Evolutionary conservation across 2,329 filamentous ascomycete species (phyloP), one percentile per base, ranked within the genome.

Genomic region (Fusarium scirpi): DNA sequence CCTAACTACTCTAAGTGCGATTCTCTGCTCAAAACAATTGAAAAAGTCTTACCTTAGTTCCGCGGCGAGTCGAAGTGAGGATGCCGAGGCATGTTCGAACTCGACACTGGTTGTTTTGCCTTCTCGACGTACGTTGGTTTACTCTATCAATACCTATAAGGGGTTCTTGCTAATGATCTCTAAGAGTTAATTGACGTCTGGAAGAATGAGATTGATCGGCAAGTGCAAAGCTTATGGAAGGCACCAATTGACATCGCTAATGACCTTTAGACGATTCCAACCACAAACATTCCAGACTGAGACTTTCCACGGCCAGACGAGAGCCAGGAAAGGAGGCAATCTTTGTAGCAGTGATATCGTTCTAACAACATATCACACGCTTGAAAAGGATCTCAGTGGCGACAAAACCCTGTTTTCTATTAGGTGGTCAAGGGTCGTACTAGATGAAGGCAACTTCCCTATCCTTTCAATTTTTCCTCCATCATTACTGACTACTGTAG

Each of bases 141-240:
- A 24, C 5, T 22, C 5, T 5, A 22, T 22, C 22, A 22, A 22
- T 22, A 5, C 4, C 22, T 22, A 22, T 22, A 5, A 22, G 22
- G 22, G 22, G 5, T 22, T 24, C 5, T 24, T 24, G 24, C 24
- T 24, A 24, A 24, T 24, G 5, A 24, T 6, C 6, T 12, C 0
- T 4, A 30, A 65, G 62, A 67, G 51, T 13, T 67, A 0, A 47
- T 67, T 2, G 57, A 67, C 11, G 57, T 62, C 5, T 67, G 63
- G 65, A 2, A 43, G 0, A 51, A 49, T 12, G 65, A 67, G 7
- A 53, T 67, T 0, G 18, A 24, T 24, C 24, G 5, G 24, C 5
- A 24, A 24, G 24, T 22, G 22, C 3, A 22, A 22, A 22, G 4
- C 4, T 22, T 22, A 22, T 22, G 5, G 22, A 22, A 3, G 22